Conservation (phyloP, 116 monocot genomes). For the Zostera marina region DNA sequence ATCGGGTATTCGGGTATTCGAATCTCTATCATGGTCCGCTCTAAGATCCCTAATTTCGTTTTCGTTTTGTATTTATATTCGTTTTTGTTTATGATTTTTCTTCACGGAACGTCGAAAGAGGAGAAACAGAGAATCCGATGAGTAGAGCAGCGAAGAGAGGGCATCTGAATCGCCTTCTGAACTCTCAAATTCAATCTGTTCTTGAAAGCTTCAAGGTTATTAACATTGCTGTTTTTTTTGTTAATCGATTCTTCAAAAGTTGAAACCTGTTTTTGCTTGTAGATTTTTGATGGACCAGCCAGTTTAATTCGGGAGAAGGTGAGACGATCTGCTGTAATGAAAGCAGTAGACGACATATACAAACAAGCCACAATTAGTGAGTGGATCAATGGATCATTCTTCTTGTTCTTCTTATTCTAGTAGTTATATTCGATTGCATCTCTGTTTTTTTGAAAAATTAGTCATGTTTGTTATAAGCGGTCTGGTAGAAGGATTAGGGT, state of each 20-base stretch:
- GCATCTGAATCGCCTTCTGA: conserved; percentile 20
- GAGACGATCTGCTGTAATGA: conserved; percentile 68
- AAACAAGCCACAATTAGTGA: conserved; percentile 74
- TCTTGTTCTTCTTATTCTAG: not conserved
- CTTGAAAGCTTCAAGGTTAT: conserved; percentile 41
- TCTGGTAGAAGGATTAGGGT: not conserved
- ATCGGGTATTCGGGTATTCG: conserved; percentile 1
- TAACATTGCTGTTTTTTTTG: not conserved
- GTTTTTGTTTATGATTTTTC: no score
- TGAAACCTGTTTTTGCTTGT: not conserved
- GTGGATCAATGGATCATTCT: no score
- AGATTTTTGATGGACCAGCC: conserved; percentile 52
- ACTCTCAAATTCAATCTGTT: conserved; percentile 26
- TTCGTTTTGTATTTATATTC: no score
- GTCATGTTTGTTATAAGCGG: no score
- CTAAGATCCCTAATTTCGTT: no score
- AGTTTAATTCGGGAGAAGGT: conserved; percentile 36
- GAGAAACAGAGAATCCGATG: conserved; percentile 14
- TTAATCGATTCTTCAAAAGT: not conserved
- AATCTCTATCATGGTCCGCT: not conserved
- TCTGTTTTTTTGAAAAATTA: not conserved
- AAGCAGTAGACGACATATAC: conserved; percentile 51
- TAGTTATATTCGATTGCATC: not conserved
- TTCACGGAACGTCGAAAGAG: no score
- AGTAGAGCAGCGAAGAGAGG: conserved; percentile 25